Conservation (phyloP, 164 flowering plant genomes). For the Amborella trichopoda region DNA sequence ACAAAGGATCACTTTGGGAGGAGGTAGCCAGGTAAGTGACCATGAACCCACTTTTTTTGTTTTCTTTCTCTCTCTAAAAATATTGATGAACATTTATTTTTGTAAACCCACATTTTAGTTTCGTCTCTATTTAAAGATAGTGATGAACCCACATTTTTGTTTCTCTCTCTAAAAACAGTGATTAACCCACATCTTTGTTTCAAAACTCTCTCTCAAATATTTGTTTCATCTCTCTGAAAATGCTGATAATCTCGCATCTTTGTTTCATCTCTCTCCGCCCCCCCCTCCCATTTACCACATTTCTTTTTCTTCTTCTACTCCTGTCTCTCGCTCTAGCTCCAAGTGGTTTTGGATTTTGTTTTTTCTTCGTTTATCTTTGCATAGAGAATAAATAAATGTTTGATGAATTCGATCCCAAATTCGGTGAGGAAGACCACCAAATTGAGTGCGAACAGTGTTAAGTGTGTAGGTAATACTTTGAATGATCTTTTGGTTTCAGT, state of each 20-base stretch:
- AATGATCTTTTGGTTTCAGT: not conserved
- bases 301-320: no score
- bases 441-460: not conserved
- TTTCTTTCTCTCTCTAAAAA: not conserved
- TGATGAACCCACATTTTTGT: not conserved
- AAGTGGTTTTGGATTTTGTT: no score
- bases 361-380: no score
- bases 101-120: not conserved
- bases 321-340: no score
- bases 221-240: not conserved
- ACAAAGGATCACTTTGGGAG: slow-evolving; percentile 96
- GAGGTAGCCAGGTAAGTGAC: slow-evolving; percentile 74
- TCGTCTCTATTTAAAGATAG: not conserved
- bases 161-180: not conserved
- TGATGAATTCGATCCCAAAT: no score
- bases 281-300: no score
- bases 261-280: no score
- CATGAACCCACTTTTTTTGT: not conserved
- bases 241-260: no score
- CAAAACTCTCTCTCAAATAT: not conserved
- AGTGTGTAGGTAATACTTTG: not conserved
- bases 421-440: no score
- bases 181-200: not conserved
- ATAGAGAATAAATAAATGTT: no score
- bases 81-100: not conserved